Conservation (phyloP, 441 rosid genomes). For the Rhodomyrtus psidioides region DNA sequence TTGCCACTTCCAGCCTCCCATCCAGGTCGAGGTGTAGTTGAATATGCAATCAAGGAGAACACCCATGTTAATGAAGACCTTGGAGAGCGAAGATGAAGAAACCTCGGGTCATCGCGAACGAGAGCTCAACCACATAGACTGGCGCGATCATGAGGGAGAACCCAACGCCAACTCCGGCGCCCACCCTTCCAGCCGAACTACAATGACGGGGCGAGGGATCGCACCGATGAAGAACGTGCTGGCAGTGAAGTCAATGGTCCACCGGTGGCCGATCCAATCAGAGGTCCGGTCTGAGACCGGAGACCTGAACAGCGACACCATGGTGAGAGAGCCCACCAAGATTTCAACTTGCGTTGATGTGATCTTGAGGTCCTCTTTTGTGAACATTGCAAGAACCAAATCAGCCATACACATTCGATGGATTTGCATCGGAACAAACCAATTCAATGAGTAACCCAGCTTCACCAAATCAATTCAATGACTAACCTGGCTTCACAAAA, state of each 20-base stretch:
- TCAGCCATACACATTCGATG: neutral
- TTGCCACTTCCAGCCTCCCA: constrained; percentile 36
- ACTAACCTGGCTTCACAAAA: neutral
- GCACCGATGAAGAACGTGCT: constrained; percentile 54
- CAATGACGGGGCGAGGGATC: constrained; percentile 41
- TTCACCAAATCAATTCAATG: neutral
- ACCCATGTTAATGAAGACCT: constrained; percentile 55
- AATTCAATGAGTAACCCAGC: no score
- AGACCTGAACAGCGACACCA: constrained; percentile 53
- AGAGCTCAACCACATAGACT: constrained; percentile 48
- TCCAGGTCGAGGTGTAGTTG: constrained; percentile 40
- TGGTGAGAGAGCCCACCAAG: constrained; percentile 48
- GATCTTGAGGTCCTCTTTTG: constrained; percentile 38
- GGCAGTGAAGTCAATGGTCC: constrained; percentile 38
- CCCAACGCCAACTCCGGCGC: constrained; percentile 67
- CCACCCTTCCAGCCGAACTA: constrained; percentile 37
- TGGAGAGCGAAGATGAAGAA: constrained; percentile 57
- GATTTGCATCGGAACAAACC: neutral
- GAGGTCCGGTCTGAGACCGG: constrained; percentile 50
- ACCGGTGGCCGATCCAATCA: constrained; percentile 46
- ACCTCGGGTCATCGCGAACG: constrained; percentile 45
- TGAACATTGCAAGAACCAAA: constrained; percentile 24
- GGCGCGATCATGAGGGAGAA: constrained; percentile 66
- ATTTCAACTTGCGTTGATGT: constrained; percentile 41
- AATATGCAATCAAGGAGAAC: constrained; percentile 47